These are phyloP conservation scores for Aureobasidium sp. DNA, from an alignment of 2,329 filamentous ascomycete genomes.

Conservation along the genomic window DNA sequence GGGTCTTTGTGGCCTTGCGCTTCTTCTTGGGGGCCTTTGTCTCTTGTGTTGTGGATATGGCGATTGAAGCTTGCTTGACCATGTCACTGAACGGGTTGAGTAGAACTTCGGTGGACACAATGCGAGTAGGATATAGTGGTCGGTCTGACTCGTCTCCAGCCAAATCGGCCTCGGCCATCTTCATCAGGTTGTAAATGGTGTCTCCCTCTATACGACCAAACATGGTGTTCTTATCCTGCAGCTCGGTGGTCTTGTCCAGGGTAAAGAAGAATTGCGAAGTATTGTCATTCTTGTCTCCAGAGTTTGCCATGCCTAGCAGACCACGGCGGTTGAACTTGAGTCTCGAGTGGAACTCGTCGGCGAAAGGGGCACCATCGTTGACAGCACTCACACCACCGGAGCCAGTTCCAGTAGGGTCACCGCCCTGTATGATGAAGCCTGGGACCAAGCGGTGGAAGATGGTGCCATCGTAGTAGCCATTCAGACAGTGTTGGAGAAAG, in stretches of 20 bases:
- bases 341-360: conserved; percentile 85
- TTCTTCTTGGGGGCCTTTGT: conserved; percentile 42
- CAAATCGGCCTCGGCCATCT: conserved; percentile 83
- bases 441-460: conserved; percentile 90
- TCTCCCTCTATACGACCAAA: conserved; percentile 90
- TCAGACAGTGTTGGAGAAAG: conserved; percentile 88
- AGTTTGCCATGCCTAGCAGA: conserved; percentile 92
- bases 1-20: conserved; percentile 62
- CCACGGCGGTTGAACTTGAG: conserved; percentile 90
- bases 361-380: conserved; percentile 72
- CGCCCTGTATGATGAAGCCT: conserved; percentile 88
- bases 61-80: conserved; percentile 57
- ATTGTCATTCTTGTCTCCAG: conserved; percentile 68
- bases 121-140: conserved; percentile 76
- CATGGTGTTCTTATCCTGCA: conserved; percentile 84
- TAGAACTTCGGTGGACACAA: conserved; percentile 65
- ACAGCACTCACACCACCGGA: conserved; percentile 89
- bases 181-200: conserved; percentile 91
- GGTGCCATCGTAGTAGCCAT: conserved; percentile 90
- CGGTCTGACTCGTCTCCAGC: conserved; percentile 67
- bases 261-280: conserved; percentile 98
- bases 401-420: conserved; percentile 87
- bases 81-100: conserved; percentile 79
- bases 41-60: conserved; percentile 40
- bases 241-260: conserved; percentile 69